These are phyloP conservation scores for Barbatosphaeria neglecta DNA, from an alignment of 495 filamentous ascomycete species.

Conservation along the genomic window DNA sequence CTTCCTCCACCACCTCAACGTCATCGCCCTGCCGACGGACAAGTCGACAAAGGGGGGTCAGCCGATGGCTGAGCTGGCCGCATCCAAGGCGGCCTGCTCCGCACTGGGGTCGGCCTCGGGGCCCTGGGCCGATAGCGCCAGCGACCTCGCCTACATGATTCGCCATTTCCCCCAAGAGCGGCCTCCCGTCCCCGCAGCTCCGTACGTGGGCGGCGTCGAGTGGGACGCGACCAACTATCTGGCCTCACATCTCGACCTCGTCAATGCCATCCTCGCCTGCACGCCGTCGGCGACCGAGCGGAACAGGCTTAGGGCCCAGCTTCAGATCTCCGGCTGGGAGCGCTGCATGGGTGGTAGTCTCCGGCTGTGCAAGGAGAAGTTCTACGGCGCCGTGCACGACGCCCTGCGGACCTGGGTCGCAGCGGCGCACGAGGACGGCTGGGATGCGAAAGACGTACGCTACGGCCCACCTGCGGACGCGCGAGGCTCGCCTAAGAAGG, in stretches of 20 bases:
- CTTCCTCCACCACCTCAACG: constrained; percentile 86
- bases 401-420: constrained; percentile 81
- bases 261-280: constrained; percentile 85
- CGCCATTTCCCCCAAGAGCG: constrained; percentile 79
- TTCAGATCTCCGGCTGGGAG: constrained; percentile 83
- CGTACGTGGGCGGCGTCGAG: constrained; percentile 94
- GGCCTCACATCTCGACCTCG: constrained; percentile 78
- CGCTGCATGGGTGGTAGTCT: constrained; percentile 74
- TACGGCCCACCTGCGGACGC: constrained; percentile 51
- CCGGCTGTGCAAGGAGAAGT: constrained; percentile 92
- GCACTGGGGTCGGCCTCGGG: no score
- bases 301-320: constrained; percentile 63
- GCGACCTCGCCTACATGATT: constrained; percentile 41
- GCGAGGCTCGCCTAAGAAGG: constrained; percentile 37
- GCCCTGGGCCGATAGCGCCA: constrained; percentile 18
- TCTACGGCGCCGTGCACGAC: constrained; percentile 84
- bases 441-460: constrained; percentile 65
- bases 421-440: constrained; percentile 76
- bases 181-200: constrained; percentile 84
- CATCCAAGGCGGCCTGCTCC: constrained; percentile 1
- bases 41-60: constrained; percentile 9
- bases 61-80: constrained; percentile 3
- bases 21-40: constrained; percentile 51
- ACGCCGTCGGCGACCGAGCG: constrained; percentile 60
- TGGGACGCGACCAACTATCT: constrained; percentile 98